Base-by-base conservation (phyloP, 306 rosid genomes). In the Acacia confusa region DNA sequence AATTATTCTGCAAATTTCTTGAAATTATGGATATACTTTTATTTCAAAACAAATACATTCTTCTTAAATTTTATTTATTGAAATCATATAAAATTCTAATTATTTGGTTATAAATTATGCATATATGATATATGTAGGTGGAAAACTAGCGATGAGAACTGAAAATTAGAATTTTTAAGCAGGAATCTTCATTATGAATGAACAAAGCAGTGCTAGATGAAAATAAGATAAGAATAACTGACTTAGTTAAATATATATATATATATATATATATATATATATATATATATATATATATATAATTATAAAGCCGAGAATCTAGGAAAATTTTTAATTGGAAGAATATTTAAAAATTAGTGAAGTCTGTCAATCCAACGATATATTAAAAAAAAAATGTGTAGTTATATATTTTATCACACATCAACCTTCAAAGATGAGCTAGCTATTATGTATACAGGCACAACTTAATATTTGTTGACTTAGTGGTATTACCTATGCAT, bases 401-500 rank as follows among this genome's bases (percentile, higher is more conserved):
- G 1, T 10, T 53, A 32, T 0, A 17, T 68, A 30, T 6, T 1
- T 32, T 16, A 1, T 32, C 0, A 36, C 41, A 67, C 47, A 36
- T 38, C 4, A 67, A 68, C 30, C 52, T 38, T 68, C 52, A 38
- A 11, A 66, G 73, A 48, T 20, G 14, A 9, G 74, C 34, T 22
- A 41, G 15, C 53, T 6, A 14, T 16, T 16, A 47, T 47, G 16
- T 47, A 47, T 14, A 3, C 0, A n/a, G 27, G 53, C 34, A 41
- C 74, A 70, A 70, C 47, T 4, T 41, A 70, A 70, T 70, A 43
- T 24, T 24, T 25, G 75, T 44, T 70, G 75, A 70, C 75, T 3
- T 24, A 24, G 19, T 44, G 57, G 36, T 44, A 13, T 25, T 44
- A 44, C 22, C 30, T 70, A 13, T 14, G 36, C 55, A n/a, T 41